phyloP scores from a whole-genome alignment of 768 basidiomycete genomes.

The Boletellus ananas region DNA sequence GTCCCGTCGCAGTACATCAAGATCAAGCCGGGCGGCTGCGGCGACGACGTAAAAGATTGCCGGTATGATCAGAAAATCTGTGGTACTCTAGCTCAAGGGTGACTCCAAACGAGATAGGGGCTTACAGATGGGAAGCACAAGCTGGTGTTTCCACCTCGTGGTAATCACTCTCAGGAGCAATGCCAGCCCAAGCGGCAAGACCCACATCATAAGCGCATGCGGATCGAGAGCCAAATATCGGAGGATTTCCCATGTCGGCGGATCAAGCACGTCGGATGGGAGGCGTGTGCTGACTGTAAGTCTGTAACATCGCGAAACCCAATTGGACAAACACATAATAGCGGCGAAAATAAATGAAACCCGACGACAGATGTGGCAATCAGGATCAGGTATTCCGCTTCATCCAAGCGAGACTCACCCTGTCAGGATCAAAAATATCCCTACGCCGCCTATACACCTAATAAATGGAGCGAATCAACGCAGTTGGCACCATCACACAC shows the following conservation, averaged over 20 bases:
- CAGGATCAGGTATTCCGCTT: not conserved
- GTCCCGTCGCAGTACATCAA: slow-evolving; percentile 51
- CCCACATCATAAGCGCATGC: slow-evolving; percentile 73
- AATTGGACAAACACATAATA: not conserved
- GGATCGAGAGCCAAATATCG: slow-evolving; percentile 61
- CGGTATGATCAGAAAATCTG: slow-evolving; percentile 81
- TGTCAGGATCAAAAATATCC: slow-evolving; percentile 86
- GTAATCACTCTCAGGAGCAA: slow-evolving; percentile 78
- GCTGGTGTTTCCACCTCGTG: slow-evolving; percentile 74
- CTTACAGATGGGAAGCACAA: slow-evolving; percentile 87
- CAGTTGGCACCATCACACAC: not conserved
- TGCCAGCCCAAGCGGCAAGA: slow-evolving; percentile 73
- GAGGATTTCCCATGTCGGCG: slow-evolving; percentile 60
- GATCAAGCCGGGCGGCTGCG: slow-evolving; percentile 54
- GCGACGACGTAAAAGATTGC: slow-evolving; percentile 81
- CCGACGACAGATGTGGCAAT: not conserved
- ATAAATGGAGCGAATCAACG: not conserved
- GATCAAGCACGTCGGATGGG: slow-evolving; percentile 67
- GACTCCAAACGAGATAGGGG: slow-evolving; percentile 1
- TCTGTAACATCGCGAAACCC: slow-evolving; percentile 34
- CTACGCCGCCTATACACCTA: slow-evolving; percentile 92
- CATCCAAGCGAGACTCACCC: slow-evolving; percentile 47
- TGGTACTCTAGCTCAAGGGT: not conserved
- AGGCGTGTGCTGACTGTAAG: slow-evolving; percentile 83
- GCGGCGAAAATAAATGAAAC: not conserved